A percentile compares a stretch with the other conserved stretches of the same genome.
phyloP scores from a whole-genome alignment of 2,329 filamentous ascomycete genomes.

The Akanthomyces dipterigenus region DNA sequence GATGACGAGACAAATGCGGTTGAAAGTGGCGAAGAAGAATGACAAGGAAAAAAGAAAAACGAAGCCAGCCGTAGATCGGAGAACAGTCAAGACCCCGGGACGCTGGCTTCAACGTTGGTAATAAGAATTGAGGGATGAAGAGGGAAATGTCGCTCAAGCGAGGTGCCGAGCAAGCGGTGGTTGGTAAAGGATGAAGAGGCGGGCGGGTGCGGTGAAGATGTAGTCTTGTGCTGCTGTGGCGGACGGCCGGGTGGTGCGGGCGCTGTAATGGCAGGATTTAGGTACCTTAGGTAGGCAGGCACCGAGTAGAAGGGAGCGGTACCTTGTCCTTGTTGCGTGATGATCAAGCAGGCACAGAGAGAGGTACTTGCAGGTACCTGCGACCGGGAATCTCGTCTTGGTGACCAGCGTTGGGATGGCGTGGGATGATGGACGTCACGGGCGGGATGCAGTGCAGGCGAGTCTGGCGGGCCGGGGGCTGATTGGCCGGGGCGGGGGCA shows the following conservation, averaged over 20 bases:
- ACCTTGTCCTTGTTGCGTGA: neutral
- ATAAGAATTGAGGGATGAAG: neutral
- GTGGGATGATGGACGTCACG: conserved; percentile 6
- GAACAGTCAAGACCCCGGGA: conserved; percentile 6
- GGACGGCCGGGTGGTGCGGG: neutral
- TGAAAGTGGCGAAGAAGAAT: neutral
- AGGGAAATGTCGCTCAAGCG: conserved; percentile 6
- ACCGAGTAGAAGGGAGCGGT: too few species aligned
- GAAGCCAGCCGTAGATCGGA: conserved; percentile 4
- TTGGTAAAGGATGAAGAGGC: conserved; percentile 7
- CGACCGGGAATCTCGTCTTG: neutral
- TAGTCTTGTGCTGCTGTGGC: neutral
- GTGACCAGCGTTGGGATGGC: neutral
- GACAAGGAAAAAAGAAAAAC: neutral
- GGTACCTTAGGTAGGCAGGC: too few species aligned
- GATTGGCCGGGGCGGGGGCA: neutral
- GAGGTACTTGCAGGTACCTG: neutral
- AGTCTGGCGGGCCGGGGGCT: neutral
- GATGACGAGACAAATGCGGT: neutral
- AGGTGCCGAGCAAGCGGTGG: conserved; percentile 12
- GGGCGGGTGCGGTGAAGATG: conserved; percentile 12
- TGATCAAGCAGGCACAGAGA: neutral
- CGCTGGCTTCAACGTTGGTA: conserved; percentile 3
- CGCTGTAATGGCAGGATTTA: neutral
- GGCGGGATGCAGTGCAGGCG: neutral